Evolutionary conservation across 1,284 basidiomycete species (phyloP).

Genomic region (Moesziomyces aphidis): DNA sequence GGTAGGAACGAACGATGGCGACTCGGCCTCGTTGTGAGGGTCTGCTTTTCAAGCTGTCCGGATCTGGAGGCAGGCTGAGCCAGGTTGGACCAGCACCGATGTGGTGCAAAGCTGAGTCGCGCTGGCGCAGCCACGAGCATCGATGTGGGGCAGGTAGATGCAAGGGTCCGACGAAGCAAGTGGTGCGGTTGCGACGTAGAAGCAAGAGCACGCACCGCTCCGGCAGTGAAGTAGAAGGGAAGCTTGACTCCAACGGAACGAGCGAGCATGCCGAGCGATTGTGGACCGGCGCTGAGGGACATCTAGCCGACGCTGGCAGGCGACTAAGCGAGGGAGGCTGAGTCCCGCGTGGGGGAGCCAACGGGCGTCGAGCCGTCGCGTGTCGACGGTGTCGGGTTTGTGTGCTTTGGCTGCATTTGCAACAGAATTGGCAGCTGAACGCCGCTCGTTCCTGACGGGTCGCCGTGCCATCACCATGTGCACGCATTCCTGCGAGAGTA

Average conservation of each 20-base stretch:
- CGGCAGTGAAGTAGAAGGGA: no score
- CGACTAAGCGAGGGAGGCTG: background rate
- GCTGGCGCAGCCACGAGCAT: background rate
- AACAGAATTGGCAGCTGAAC: background rate
- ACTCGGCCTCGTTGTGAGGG: no score
- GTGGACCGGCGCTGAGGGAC: background rate
- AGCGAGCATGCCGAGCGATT: background rate
- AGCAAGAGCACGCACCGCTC: background rate
- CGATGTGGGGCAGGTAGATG: no score
- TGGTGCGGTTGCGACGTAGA: constrained; percentile 1
- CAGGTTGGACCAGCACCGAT: background rate
- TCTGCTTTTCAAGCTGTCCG: no score
- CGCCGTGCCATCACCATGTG: no score
- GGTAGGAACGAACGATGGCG: background rate
- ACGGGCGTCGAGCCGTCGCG: background rate
- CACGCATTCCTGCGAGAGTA: background rate
- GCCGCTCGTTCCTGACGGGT: background rate
- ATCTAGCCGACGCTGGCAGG: background rate
- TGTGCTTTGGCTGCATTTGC: background rate
- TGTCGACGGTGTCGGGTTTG: background rate
- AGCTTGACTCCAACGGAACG: background rate
- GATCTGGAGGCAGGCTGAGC: no score
- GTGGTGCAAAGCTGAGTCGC: constrained; percentile 10
- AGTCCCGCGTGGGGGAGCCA: background rate
- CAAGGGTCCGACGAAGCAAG: background rate